These are phyloP conservation scores for Coemansia sp. DNA, from an alignment of 192 early-diverging fungal species.

Conservation along the genomic window DNA sequence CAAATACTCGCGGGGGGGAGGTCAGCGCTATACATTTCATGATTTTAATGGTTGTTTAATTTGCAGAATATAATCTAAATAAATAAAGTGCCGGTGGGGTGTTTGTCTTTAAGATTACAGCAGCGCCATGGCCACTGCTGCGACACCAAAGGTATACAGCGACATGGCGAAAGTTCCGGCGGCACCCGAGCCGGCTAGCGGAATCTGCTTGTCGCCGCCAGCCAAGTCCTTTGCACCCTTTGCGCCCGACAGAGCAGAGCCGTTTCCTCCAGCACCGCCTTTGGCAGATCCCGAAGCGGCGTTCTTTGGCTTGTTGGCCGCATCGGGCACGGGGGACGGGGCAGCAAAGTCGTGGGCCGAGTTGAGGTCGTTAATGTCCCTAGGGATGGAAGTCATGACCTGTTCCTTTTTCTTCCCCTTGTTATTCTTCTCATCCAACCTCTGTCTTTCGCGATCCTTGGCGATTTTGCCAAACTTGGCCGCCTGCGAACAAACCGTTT, in stretches of 20 bases:
- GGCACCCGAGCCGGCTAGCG: neutral
- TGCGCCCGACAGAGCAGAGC: neutral
- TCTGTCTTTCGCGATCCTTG: constrained; percentile 44
- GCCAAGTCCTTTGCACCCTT: constrained; percentile 5
- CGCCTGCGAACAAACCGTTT: constrained; percentile 36
- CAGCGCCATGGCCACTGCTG: neutral
- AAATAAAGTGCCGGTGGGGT: too few species aligned
- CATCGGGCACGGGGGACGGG: too few species aligned
- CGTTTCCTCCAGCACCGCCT: neutral
- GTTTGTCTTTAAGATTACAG: too few species aligned
- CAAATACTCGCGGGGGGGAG: too few species aligned
- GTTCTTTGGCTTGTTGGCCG: neutral
- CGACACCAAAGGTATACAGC: neutral
- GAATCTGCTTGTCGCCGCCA: constrained; percentile 6
- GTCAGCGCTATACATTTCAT: too few species aligned
- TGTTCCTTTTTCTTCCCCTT: constrained; percentile 26
- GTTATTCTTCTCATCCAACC: constrained; percentile 23
- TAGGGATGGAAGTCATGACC: neutral
- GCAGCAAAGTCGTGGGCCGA: constrained; percentile 15
- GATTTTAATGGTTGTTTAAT: too few species aligned
- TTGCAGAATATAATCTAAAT: too few species aligned
- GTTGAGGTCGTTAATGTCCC: constrained; percentile 43
- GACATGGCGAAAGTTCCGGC: neutral
- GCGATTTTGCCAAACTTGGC: constrained; percentile 46
- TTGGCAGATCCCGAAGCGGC: neutral